phyloP scores from a whole-genome alignment of 768 basidiomycete genomes.

The Pholiota microspora region DNA sequence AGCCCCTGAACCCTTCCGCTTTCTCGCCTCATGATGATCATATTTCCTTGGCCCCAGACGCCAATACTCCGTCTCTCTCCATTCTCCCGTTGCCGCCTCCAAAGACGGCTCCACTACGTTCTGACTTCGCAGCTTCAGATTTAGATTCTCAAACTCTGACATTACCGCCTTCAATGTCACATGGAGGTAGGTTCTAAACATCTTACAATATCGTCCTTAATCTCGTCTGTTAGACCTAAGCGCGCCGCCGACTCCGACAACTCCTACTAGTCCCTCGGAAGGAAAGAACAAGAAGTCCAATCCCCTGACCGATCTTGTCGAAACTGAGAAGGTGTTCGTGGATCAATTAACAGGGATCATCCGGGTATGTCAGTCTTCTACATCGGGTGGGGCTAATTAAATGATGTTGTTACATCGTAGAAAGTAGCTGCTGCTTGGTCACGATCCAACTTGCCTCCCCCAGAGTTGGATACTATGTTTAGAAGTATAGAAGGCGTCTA shows the following conservation, averaged over 20 bases:
- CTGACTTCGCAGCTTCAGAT: background rate
- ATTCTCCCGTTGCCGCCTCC: constrained; percentile 10
- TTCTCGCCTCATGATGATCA: constrained; percentile 3
- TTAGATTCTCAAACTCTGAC: constrained; percentile 9
- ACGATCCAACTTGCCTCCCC: constrained; percentile 88
- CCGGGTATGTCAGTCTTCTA: constrained; percentile 52
- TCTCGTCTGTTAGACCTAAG: constrained; percentile 20
- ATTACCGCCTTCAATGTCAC: constrained; percentile 7
- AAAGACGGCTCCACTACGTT: background rate
- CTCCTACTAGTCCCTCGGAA: constrained; percentile 32
- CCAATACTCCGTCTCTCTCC: background rate
- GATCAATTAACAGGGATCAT: constrained; percentile 89
- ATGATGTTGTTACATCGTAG: constrained; percentile 37
- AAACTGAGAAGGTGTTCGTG: constrained; percentile 91
- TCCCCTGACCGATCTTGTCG: constrained; percentile 88
- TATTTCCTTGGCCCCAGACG: background rate
- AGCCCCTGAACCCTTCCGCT: background rate
- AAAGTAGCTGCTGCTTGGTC: constrained; percentile 99
- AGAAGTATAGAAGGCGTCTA: constrained; percentile 90
- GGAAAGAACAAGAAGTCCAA: constrained; percentile 59
- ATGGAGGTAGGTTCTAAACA: constrained; percentile 23
- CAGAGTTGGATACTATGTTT: constrained; percentile 91
- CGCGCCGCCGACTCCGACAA: constrained; percentile 34
- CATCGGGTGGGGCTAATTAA: background rate
- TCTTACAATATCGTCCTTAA: constrained; percentile 10